Evolutionary conservation across 2,329 filamentous ascomycete genomes (phyloP).

Genomic region (Sarocladium oryzae): DNA sequence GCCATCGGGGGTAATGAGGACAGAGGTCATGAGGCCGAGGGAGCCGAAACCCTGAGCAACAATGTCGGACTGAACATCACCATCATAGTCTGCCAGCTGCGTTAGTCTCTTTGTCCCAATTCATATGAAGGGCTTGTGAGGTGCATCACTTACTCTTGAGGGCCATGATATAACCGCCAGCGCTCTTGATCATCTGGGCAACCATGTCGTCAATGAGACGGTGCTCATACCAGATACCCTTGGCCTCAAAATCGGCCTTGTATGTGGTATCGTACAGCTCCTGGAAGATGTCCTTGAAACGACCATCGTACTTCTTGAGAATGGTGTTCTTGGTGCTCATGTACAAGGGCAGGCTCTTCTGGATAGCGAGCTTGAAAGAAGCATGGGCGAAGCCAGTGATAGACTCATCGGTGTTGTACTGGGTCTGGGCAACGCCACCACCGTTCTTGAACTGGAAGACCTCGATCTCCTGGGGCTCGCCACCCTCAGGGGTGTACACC

Average conservation of each 20-base stretch:
- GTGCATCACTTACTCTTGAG: constrained; percentile 80
- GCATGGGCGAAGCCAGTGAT: constrained; percentile 94
- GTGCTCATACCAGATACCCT: constrained; percentile 98
- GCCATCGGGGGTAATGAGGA: constrained; percentile 92
- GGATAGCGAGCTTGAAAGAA: constrained; percentile 89
- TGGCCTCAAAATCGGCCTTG: constrained; percentile 80
- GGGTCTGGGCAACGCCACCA: constrained; percentile 85
- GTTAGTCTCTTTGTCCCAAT: background rate
- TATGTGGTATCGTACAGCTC: constrained; percentile 87
- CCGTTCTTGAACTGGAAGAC: constrained; percentile 84
- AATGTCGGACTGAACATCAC: constrained; percentile 97
- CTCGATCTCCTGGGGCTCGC: constrained; percentile 76
- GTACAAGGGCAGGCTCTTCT: constrained; percentile 87
- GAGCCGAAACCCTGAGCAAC: constrained; percentile 98
- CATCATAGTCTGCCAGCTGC: constrained; percentile 73
- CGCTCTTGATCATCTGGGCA: constrained; percentile 99
- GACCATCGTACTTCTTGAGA: constrained; percentile 95
- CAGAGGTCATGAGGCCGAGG: constrained; percentile 96
- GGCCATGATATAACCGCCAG: constrained; percentile 93
- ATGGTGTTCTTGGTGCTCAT: constrained; percentile 99
- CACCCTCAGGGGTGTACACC: constrained; percentile 84
- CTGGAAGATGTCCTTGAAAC: constrained; percentile 99
- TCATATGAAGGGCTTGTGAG: background rate
- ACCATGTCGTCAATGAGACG: constrained; percentile 99
- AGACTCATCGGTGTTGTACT: constrained; percentile 97